Conservation (phyloP, 2,329 filamentous ascomycete genomes). For the Leptodontidium sp. region DNA sequence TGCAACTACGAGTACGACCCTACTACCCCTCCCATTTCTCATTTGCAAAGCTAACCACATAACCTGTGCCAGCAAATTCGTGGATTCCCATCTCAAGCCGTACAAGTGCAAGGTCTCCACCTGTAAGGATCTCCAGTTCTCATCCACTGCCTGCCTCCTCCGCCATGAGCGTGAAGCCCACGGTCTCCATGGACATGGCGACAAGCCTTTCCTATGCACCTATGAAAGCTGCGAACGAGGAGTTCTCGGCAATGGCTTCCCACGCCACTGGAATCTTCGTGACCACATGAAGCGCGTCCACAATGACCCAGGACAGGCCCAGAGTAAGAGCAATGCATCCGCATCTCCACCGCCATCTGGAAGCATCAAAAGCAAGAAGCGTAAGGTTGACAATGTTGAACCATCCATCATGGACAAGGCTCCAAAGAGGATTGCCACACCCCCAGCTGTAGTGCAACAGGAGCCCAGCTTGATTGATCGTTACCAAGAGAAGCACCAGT, state of each 20-base stretch:
- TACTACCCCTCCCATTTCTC: constrained; percentile 9
- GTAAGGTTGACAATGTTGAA: constrained; percentile 43
- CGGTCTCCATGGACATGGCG: constrained; percentile 92
- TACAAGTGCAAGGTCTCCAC: constrained; percentile 90
- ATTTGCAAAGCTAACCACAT: constrained; percentile 40
- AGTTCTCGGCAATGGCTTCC: constrained; percentile 85
- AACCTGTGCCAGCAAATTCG: constrained; percentile 77
- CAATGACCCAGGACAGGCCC: constrained; percentile 52
- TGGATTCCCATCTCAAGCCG: constrained; percentile 95
- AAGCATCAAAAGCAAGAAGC: constrained; percentile 42
- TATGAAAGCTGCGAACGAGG: constrained; percentile 89
- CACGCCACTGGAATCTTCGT: constrained; percentile 92
- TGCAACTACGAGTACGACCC: constrained; percentile 96
- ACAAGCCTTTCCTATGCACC: constrained; percentile 89
- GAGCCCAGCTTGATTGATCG: constrained; percentile 43
- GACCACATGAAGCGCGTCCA: constrained; percentile 98
- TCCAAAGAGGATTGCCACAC: constrained; percentile 40
- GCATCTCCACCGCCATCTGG: constrained; percentile 41
- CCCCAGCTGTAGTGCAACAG: constrained; percentile 38
- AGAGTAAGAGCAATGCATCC: constrained; percentile 40
- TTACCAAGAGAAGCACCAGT: constrained; percentile 42
- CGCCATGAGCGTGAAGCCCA: constrained; percentile 96
- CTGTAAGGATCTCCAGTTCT: constrained; percentile 89
- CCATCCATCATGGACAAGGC: constrained; percentile 38
- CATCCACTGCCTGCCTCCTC: constrained; percentile 92